Evolutionary conservation across 768 basidiomycete species (phyloP), one percentile per base, ranked within the genome.

Genomic region (Tricholoma sp.): DNA sequence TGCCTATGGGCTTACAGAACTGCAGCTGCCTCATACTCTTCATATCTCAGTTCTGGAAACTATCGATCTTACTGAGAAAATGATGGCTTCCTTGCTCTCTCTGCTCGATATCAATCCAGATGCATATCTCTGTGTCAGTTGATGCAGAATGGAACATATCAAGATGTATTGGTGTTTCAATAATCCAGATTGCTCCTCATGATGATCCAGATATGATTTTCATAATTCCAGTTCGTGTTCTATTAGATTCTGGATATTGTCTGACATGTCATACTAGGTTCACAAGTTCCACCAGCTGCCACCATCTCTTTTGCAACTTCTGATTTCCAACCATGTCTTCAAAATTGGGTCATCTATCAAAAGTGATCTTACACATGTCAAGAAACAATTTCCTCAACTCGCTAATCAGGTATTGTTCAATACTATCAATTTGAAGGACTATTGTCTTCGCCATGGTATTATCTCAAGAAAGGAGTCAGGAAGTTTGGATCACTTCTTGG

Each of bases 301-400:
- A 29, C 48, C 28, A 6, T 53, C 45, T 10, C 42, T 57, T 20
- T 20, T 57, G 13, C 28, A 7, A 11, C 44, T 53, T 12, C 18
- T 57, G 1, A n/a, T 57, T 1, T 57, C 42, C 6, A 33, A 52
- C 17, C 31, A 29, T 9, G 57, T 58, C 28, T 58, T 58, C 48
- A 58, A 54, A 13, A 50, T 54, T 50, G 57, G 57, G 1, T 42
- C 45, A 13, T 29, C 50, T 24, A n/a, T 54, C n/a, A 42, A 58
- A 20, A 24, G 11, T 13, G 53, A 58, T 32, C 9, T 58, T 1
- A 54, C 53, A 0, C 10, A 32, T 2, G n/a, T 58, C 10, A 15
- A 51, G 33, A 58, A 58, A 36, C 53, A 58, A 18, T 58, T 58
- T 17, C 31, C 31, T 3, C 47, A 58, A 12, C 57, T 58, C 18